Evolutionary conservation across 192 early-diverging fungal species (phyloP).

Genomic region (Haplosporangium gracile): DNA sequence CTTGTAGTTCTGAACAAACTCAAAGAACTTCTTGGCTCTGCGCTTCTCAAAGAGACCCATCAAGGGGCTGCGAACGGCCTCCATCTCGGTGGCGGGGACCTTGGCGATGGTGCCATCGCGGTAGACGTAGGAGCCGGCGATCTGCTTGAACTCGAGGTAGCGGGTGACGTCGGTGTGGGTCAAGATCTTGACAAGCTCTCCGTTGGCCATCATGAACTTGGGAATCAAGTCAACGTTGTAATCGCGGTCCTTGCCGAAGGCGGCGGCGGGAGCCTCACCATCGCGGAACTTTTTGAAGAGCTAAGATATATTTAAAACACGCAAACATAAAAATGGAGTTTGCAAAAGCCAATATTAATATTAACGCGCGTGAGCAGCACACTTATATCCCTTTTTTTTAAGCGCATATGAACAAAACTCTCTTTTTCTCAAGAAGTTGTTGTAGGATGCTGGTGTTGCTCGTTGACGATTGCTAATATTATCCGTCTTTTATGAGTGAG

Average conservation of each 20-base stretch:
- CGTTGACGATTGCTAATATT: constrained; percentile 20
- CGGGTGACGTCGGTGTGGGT: constrained; percentile 98
- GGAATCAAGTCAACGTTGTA: constrained; percentile 99
- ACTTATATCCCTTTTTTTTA: constrained; percentile 3
- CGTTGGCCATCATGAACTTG: constrained; percentile 99
- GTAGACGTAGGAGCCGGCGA: constrained; percentile 94
- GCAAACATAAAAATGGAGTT: neutral
- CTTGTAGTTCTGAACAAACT: constrained; percentile 93
- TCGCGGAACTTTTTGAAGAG: constrained; percentile 80
- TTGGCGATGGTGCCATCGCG: constrained; percentile 92
- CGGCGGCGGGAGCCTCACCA: constrained; percentile 61
- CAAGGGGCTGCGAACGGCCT: constrained; percentile 87
- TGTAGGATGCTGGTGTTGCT: neutral
- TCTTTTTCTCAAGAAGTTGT: neutral
- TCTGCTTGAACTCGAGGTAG: constrained; percentile 98
- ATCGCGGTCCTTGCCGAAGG: constrained; percentile 84
- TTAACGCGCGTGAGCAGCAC: constrained; percentile 32
- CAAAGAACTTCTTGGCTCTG: constrained; percentile 93
- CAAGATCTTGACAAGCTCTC: constrained; percentile 97
- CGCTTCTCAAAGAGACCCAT: constrained; percentile 97
- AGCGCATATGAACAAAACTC: neutral
- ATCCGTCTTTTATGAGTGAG: constrained; percentile 9
- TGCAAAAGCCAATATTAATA: constrained; percentile 4
- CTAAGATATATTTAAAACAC: constrained; percentile 42
- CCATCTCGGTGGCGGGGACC: constrained; percentile 92